Conservation (phyloP, 2,329 filamentous ascomycete genomes). For the Calonectria pseudoturangicola region DNA sequence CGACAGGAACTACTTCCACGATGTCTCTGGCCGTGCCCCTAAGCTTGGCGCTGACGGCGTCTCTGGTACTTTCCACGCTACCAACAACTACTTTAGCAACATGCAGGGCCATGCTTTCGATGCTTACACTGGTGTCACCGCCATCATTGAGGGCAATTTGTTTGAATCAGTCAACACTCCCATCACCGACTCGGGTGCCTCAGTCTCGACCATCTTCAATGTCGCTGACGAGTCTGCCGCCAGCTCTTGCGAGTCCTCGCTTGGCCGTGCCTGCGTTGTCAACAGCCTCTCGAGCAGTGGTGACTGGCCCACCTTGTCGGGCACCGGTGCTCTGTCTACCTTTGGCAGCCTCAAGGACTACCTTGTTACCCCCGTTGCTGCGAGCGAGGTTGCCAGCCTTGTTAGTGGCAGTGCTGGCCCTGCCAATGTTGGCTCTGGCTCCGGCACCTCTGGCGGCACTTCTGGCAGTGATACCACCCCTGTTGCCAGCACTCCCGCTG, state of each 20-base stretch:
- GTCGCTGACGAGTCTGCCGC: slow-evolving; percentile 44
- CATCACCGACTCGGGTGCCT: slow-evolving; percentile 59
- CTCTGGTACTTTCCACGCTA: slow-evolving; percentile 51
- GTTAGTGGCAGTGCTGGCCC: slow-evolving; percentile 52
- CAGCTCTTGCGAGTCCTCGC: slow-evolving; percentile 45
- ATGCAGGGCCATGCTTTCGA: slow-evolving; percentile 69
- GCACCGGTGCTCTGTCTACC: slow-evolving; percentile 44
- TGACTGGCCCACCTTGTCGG: slow-evolving; percentile 48
- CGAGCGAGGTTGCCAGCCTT: slow-evolving; percentile 50
- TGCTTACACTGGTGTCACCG: slow-evolving; percentile 62
- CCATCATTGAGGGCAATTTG: slow-evolving; percentile 55
- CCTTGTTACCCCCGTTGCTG: slow-evolving; percentile 53
- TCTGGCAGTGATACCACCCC: slow-evolving; percentile 5
- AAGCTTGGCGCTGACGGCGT: slow-evolving; percentile 55
- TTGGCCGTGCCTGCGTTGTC: slow-evolving; percentile 51
- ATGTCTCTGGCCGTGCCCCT: slow-evolving; percentile 54
- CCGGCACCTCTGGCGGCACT: slow-evolving; percentile 16
- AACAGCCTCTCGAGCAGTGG: slow-evolving; percentile 51
- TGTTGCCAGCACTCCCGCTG: neutral
- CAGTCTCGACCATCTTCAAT: slow-evolving; percentile 46
- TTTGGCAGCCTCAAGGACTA: slow-evolving; percentile 44
- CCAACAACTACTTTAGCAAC: slow-evolving; percentile 56
- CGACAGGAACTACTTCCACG: slow-evolving; percentile 55
- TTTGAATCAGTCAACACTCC: slow-evolving; percentile 54
- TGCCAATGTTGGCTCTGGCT: slow-evolving; percentile 47